These are phyloP conservation scores for Macaranga tanarius DNA, from an alignment of 441 rosid genomes.

Conservation along the genomic window DNA sequence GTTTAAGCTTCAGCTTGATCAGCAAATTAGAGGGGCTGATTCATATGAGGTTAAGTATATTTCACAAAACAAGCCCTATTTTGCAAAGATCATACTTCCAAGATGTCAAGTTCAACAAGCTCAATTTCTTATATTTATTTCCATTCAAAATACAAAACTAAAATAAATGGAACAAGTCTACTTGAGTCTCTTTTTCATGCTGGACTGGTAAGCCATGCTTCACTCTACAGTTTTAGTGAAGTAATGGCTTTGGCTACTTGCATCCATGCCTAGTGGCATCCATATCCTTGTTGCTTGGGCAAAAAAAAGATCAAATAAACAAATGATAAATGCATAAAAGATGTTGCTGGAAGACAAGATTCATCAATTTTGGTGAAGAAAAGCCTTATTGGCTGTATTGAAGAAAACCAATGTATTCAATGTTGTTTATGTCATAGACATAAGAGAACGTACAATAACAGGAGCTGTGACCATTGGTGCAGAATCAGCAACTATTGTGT, in stretches of 20 bases:
- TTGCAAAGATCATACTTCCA: not conserved
- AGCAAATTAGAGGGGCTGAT: not conserved
- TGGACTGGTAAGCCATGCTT: not conserved
- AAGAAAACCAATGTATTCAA: conserved; percentile 12
- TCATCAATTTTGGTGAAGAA: not conserved
- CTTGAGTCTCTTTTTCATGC: not conserved
- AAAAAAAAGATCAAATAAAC: not conserved
- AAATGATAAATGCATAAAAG: not conserved
- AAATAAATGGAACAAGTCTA: not conserved
- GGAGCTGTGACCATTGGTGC: conserved; percentile 68
- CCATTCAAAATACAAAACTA: not conserved
- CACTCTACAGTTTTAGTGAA: not conserved
- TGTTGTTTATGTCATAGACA: conserved; percentile 6
- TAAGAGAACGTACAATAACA: conserved; percentile 61
- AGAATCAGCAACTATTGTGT: conserved; percentile 57
- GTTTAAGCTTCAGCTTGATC: not conserved
- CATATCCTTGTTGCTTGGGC: conserved; percentile 13
- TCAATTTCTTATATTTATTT: not conserved
- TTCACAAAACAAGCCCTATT: not conserved
- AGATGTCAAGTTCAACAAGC: not conserved
- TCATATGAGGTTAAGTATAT: not conserved
- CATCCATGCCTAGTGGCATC: not conserved
- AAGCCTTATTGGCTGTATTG: not conserved
- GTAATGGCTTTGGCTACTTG: not conserved
- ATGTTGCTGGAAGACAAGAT: not conserved